Evolutionary conservation across 345 rosid species (phyloP).

Genomic region (Populus nigra): DNA sequence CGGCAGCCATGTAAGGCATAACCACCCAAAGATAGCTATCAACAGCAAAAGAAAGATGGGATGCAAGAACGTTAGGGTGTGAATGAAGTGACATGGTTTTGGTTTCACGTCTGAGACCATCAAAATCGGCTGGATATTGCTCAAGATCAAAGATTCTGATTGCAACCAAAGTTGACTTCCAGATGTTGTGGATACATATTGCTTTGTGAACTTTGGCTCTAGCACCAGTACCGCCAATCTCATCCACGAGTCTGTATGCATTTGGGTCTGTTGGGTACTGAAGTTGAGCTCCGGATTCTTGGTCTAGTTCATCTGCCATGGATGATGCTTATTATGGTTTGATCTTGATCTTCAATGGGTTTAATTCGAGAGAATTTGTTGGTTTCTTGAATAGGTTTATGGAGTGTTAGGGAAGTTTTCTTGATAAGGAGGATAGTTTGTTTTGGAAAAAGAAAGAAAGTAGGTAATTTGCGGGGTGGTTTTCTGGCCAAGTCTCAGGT

Average conservation of each 20-base stretch:
- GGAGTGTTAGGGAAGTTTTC: neutral
- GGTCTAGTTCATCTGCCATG: conserved; percentile 1
- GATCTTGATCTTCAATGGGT: neutral
- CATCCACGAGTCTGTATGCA: conserved; percentile 54
- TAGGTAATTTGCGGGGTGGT: conserved; percentile 11
- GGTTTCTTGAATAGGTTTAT: neutral
- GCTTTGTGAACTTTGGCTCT: conserved; percentile 78
- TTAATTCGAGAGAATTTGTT: too few species aligned
- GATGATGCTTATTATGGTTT: neutral
- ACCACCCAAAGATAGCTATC: conserved; percentile 80
- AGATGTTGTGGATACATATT: conserved; percentile 44
- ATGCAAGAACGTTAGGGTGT: conserved; percentile 77
- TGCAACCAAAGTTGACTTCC: conserved; percentile 56
- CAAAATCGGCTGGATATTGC: conserved; percentile 50
- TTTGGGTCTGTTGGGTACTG: conserved; percentile 55
- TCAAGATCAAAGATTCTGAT: conserved; percentile 82
- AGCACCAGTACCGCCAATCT: conserved; percentile 62
- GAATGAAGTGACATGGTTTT: conserved; percentile 77
- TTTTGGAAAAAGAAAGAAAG: conserved; percentile 3
- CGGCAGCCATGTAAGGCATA: conserved; percentile 91
- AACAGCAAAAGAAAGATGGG: conserved; percentile 75
- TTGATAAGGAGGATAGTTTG: neutral
- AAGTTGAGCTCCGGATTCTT: conserved; percentile 11
- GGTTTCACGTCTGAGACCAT: conserved; percentile 61
- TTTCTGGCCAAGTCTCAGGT: conserved; percentile 34